A percentile compares a stretch with the other conserved stretches of the same genome.
Conservation (phyloP, 352 stramenopile species). For the Phytopythium montanum region DNA sequence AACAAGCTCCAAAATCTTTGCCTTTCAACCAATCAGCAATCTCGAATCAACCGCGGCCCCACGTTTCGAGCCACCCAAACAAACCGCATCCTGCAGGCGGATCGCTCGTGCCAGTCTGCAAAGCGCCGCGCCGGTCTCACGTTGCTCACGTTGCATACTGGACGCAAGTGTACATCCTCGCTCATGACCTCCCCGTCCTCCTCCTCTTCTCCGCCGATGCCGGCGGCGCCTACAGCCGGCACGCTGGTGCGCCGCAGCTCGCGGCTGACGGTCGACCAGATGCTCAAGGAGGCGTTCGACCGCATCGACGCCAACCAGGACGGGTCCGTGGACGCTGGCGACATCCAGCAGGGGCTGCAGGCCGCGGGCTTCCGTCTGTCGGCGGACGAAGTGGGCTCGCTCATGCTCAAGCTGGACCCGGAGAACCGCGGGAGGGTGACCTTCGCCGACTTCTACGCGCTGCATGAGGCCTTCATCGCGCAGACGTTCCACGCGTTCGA, state of each 20-base stretch:
- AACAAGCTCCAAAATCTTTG: neutral
- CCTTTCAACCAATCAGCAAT: neutral
- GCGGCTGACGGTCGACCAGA: conserved; percentile 69
- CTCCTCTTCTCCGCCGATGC: neutral
- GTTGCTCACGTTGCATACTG: too few species aligned
- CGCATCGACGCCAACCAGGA: conserved; percentile 68
- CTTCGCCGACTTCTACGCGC: conserved; percentile 69
- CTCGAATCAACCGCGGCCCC: neutral
- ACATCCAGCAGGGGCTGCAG: conserved; percentile 71
- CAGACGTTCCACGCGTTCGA: conserved; percentile 77
- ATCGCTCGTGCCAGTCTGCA: neutral
- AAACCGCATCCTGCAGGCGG: neutral
- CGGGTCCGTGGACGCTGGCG: conserved; percentile 61
- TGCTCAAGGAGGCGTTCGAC: conserved; percentile 72
- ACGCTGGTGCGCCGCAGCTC: conserved; percentile 74
- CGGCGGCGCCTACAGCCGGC: neutral
- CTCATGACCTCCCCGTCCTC: neutral
- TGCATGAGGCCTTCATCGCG: conserved; percentile 75
- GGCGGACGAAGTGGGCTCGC: conserved; percentile 41
- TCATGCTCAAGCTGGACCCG: conserved; percentile 72
- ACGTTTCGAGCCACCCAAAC: neutral
- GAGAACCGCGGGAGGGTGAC: conserved; percentile 64
- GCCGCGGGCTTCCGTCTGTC: conserved; percentile 59
- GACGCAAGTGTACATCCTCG: too few species aligned
- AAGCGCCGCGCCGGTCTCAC: neutral